phyloP scores from a whole-genome alignment of 2,329 filamentous ascomycete species.

The Septoria petroselini region DNA sequence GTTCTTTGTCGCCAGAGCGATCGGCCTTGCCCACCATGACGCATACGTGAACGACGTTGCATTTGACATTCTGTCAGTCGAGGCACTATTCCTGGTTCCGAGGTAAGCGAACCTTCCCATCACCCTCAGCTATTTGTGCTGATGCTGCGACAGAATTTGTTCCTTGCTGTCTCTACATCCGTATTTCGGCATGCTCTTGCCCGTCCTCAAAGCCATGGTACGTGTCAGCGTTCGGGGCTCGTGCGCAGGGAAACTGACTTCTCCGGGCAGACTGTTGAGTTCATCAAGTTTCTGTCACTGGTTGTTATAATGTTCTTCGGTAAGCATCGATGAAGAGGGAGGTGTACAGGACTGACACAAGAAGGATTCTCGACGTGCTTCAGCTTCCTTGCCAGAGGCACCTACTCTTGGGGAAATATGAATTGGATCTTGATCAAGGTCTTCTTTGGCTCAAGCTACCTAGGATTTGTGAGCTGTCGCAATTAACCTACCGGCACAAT shows the following conservation, averaged over 20 bases:
- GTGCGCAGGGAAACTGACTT: neutral
- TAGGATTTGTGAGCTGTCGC: slow-evolving; percentile 64
- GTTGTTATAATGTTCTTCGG: slow-evolving; percentile 78
- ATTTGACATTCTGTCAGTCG: slow-evolving; percentile 85
- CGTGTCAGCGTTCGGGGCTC: slow-evolving; percentile 13
- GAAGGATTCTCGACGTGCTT: slow-evolving; percentile 82
- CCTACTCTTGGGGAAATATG: slow-evolving; percentile 65
- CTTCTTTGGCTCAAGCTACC: slow-evolving; percentile 72
- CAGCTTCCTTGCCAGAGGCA: slow-evolving; percentile 69
- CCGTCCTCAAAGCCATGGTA: slow-evolving; percentile 88
- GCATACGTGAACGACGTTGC: slow-evolving; percentile 67
- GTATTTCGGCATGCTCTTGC: slow-evolving; percentile 87
- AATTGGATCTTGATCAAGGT: slow-evolving; percentile 60
- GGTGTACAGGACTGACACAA: slow-evolving; percentile 4
- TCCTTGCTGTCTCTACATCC: slow-evolving; percentile 82
- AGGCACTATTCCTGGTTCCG: slow-evolving; percentile 86
- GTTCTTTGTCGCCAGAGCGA: slow-evolving; percentile 66
- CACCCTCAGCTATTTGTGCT: neutral
- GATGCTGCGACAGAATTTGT: slow-evolving; percentile 59
- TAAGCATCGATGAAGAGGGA: slow-evolving; percentile 29
- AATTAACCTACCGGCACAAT: neutral
- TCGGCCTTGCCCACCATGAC: slow-evolving; percentile 63
- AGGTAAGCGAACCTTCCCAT: slow-evolving; percentile 41
- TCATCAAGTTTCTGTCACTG: slow-evolving; percentile 75
- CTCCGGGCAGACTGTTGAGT: slow-evolving; percentile 66